Evolutionary conservation across 371 early-diverging fungal species (phyloP).

Genomic region (Capillidium heterosporum): DNA sequence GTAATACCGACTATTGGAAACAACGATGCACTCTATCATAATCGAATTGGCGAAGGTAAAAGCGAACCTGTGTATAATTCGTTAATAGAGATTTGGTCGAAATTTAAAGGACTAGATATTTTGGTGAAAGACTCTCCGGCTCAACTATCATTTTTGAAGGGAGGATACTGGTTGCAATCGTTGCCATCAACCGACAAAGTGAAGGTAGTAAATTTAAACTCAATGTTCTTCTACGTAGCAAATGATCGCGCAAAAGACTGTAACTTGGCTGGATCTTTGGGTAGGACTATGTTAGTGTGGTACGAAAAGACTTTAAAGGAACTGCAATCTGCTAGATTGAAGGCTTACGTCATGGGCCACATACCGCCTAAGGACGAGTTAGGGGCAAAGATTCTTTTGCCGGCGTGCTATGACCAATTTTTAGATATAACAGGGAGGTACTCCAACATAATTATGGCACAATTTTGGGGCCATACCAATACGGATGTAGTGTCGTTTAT

Average conservation of each 20-base stretch:
- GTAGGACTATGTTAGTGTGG: slow-evolving; percentile 17
- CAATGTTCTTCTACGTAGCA: slow-evolving; percentile 13
- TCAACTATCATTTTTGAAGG: slow-evolving; percentile 5
- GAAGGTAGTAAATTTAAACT: slow-evolving; percentile 11
- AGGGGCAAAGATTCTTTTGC: slow-evolving; percentile 10
- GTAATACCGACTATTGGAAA: slow-evolving; percentile 26
- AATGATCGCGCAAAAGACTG: slow-evolving; percentile 14
- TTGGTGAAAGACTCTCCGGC: background rate
- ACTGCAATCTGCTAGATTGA: slow-evolving; percentile 1
- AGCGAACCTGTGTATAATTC: background rate
- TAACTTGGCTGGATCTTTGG: slow-evolving; percentile 10
- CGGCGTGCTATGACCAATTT: slow-evolving; percentile 18
- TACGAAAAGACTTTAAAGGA: slow-evolving; percentile 8
- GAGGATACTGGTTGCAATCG: slow-evolving; percentile 6
- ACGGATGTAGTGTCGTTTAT: slow-evolving; percentile 1
- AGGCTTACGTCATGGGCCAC: slow-evolving; percentile 23
- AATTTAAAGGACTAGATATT: background rate
- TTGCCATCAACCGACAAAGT: background rate
- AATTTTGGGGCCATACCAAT: slow-evolving; percentile 21
- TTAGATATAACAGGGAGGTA: slow-evolving; percentile 20
- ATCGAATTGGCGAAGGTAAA: slow-evolving; percentile 8
- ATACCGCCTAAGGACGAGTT: slow-evolving; percentile 23
- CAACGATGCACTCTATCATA: slow-evolving; percentile 17
- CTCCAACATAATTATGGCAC: slow-evolving; percentile 18
- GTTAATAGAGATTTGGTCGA: background rate